Conservation (phyloP, 2,329 filamentous ascomycete species). For the Thermomyces lanuginosus region DNA sequence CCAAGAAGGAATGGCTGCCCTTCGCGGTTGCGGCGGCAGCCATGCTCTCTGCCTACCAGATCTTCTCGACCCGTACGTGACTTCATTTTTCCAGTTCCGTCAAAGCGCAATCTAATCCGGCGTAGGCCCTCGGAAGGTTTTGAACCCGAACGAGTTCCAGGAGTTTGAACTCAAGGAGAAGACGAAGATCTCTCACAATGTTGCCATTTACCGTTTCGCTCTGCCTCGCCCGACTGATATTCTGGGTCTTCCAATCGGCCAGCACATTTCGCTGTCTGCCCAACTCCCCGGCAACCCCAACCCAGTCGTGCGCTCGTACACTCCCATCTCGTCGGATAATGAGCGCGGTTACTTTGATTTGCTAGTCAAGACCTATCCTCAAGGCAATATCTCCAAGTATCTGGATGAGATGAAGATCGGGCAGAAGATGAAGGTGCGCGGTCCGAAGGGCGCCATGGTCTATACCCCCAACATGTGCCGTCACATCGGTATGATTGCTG, state of each 20-base stretch:
- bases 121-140: conserved; percentile 58
- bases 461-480: conserved; percentile 95
- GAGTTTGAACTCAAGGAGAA: conserved; percentile 89
- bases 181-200: conserved; percentile 92
- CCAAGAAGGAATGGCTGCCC: conserved; percentile 61
- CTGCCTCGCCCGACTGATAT: conserved; percentile 64
- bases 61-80: conserved; percentile 52
- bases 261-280: conserved; percentile 93
- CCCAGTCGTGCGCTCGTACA: conserved; percentile 83
- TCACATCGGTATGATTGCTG: conserved; percentile 94
- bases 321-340: conserved; percentile 77
- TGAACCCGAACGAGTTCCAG: conserved; percentile 79
- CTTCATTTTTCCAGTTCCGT: conserved; percentile 1
- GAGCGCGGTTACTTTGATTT: conserved; percentile 87
- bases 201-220: conserved; percentile 91
- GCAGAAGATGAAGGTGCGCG: conserved; percentile 74
- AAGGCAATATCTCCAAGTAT: conserved; percentile 92
- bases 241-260: conserved; percentile 91
- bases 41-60: conserved; percentile 52
- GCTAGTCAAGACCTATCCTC: conserved; percentile 93
- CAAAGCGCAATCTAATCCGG: conserved; percentile 6
- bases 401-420: conserved; percentile 70
- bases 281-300: conserved; percentile 59
- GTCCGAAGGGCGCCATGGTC: conserved; percentile 94
- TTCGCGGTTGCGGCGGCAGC: conserved; percentile 54